Percentiles rank a stretch among this genome's conserved stretches.
phyloP scores from a whole-genome alignment of 1,284 basidiomycete genomes.

The Heterobasidion irregulare region DNA sequence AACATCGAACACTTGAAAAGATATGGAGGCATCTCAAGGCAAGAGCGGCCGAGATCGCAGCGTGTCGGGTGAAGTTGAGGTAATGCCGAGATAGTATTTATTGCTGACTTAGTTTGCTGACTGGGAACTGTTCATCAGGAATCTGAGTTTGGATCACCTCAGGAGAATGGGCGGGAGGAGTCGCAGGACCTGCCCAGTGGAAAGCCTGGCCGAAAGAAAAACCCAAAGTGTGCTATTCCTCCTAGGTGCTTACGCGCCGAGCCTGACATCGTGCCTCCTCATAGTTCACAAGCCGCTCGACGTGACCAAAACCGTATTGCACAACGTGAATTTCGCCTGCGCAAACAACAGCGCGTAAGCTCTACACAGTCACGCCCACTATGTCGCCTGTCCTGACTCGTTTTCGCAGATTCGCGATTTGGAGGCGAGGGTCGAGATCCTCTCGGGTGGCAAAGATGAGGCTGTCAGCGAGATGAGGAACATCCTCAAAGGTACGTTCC shows the following conservation, averaged over 20 bases:
- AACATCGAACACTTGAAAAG: background rate
- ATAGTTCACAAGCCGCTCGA: constrained; percentile 74
- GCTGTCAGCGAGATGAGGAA: constrained; percentile 75
- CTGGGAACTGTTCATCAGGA: constrained; percentile 29
- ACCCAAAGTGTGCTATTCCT: constrained; percentile 56
- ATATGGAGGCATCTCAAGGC: background rate
- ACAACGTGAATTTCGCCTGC: constrained; percentile 84
- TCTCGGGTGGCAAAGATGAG: constrained; percentile 86
- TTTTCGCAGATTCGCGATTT: constrained; percentile 76
- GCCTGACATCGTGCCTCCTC: constrained; percentile 7
- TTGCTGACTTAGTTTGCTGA: constrained; percentile 4
- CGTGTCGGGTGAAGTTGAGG: constrained; percentile 48
- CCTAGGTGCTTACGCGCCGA: constrained; percentile 21
- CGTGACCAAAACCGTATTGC: constrained; percentile 90
- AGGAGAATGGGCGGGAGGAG: constrained; percentile 20
- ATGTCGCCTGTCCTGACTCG: constrained; percentile 4
- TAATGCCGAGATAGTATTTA: constrained; percentile 17
- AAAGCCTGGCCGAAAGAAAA: constrained; percentile 78
- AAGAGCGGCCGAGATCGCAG: constrained; percentile 40
- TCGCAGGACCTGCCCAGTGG: constrained; percentile 27
- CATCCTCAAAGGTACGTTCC: constrained; percentile 60
- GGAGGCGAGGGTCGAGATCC: constrained; percentile 84
- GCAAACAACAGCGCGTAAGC: constrained; percentile 78
- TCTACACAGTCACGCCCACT: background rate
- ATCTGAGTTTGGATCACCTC: constrained; percentile 51